phyloP scores from a whole-genome alignment of 768 basidiomycete species.

The Trametes maxima region DNA sequence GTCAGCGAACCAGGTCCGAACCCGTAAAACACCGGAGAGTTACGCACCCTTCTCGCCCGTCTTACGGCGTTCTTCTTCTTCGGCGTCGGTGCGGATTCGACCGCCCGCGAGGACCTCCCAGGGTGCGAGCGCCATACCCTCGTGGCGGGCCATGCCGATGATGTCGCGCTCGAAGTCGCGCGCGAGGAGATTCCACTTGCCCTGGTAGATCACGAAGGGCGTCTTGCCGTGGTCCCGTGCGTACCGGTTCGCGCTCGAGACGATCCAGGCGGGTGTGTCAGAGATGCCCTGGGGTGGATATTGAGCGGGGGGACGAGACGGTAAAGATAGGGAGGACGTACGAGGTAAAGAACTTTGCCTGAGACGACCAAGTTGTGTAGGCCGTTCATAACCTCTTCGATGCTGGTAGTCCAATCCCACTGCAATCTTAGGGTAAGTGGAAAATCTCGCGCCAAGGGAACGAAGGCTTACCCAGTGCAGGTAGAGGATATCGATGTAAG shows the following conservation, averaged over 20 bases:
- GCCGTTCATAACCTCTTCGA: constrained; percentile 43
- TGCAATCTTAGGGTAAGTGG: constrained; percentile 4
- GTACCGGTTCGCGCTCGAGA: constrained; percentile 42
- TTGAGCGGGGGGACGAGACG: too few relatives aligned
- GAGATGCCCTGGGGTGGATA: constrained; percentile 26
- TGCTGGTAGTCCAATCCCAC: constrained; percentile 40
- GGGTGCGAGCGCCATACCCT: constrained; percentile 40
- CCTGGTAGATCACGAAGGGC: constrained; percentile 48
- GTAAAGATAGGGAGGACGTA: constrained; percentile 9
- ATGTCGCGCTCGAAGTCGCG: constrained; percentile 49
- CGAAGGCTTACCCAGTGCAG: constrained; percentile 40
- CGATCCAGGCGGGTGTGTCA: constrained; percentile 42
- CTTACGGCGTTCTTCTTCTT: constrained; percentile 36
- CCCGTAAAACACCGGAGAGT: constrained; percentile 21
- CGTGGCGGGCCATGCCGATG: constrained; percentile 35
- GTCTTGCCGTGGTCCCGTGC: constrained; percentile 40
- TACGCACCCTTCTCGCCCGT: constrained; percentile 37
- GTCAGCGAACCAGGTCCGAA: not conserved
- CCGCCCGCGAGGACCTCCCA: constrained; percentile 47
- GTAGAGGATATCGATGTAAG: constrained; percentile 62
- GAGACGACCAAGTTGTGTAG: constrained; percentile 43
- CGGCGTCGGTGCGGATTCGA: constrained; percentile 42
- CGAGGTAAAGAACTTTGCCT: constrained; percentile 48
- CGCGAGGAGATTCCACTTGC: constrained; percentile 34
- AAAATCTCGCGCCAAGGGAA: not conserved